A percentile compares a stretch with the other conserved stretches of the same genome.
Conservation (phyloP, 2,329 filamentous ascomycete species). For the Fusarium devonianum region DNA sequence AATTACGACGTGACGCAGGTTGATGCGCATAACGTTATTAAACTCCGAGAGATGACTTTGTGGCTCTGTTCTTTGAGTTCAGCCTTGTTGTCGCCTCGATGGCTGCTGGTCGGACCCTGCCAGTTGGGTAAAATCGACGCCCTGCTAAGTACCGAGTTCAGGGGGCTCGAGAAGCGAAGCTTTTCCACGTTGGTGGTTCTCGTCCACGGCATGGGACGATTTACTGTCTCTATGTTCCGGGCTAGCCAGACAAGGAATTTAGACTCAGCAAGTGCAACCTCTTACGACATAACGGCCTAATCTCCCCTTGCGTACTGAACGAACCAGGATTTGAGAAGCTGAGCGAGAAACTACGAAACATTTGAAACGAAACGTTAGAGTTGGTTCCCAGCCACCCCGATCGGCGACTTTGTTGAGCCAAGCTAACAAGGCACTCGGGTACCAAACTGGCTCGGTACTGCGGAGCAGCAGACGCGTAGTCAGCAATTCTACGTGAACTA, state of each 20-base stretch:
- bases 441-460: slow-evolving; percentile 21
- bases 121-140: slow-evolving; percentile 2
- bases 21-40: slow-evolving; percentile 32
- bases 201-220: slow-evolving; percentile 8
- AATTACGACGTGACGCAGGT: slow-evolving; percentile 31
- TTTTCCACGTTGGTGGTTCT: slow-evolving; percentile 1
- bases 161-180: slow-evolving; percentile 6
- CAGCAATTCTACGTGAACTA: slow-evolving; percentile 21
- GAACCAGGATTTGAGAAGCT: slow-evolving; percentile 12
- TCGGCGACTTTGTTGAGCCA: slow-evolving; percentile 32
- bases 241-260: no score
- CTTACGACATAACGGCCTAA: slow-evolving; percentile 6
- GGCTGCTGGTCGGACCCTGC: slow-evolving; percentile 10
- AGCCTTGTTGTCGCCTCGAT: slow-evolving; percentile 17
- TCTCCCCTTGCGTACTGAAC: slow-evolving; percentile 8
- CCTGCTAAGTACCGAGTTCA: slow-evolving; percentile 6
- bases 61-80: slow-evolving; percentile 14
- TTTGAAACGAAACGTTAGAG: slow-evolving; percentile 41
- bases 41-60: slow-evolving; percentile 28
- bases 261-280: neutral
- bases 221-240: slow-evolving; percentile 1
- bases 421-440: slow-evolving; percentile 27
- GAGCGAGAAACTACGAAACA: slow-evolving; percentile 38
- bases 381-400: slow-evolving; percentile 31
- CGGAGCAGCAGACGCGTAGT: slow-evolving; percentile 10